These are phyloP conservation scores for Naematelia encephala DNA, from an alignment of 768 basidiomycete genomes.

Conservation along the genomic window DNA sequence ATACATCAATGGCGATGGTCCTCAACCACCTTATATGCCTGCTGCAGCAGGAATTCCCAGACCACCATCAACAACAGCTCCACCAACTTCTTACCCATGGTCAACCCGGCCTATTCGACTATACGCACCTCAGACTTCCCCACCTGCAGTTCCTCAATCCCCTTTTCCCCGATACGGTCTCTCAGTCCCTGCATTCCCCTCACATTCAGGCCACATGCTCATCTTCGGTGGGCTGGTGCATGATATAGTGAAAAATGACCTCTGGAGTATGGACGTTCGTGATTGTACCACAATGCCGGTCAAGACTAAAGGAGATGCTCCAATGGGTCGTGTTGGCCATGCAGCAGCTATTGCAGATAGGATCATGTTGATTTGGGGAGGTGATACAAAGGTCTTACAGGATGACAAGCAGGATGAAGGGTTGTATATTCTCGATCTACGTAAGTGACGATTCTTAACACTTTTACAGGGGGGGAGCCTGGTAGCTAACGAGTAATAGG, in stretches of 20 bases:
- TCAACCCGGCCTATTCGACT: slow-evolving; percentile 31
- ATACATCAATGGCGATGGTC: not conserved
- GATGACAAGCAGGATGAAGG: slow-evolving; percentile 84
- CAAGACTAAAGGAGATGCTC: slow-evolving; percentile 83
- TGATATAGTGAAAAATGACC: slow-evolving; percentile 83
- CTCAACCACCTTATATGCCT: not conserved
- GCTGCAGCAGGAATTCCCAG: not conserved
- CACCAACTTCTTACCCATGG: slow-evolving; percentile 39
- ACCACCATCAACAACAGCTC: slow-evolving; percentile 9
- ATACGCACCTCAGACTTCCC: slow-evolving; percentile 19
- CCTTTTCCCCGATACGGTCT: slow-evolving; percentile 98
- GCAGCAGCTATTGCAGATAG: slow-evolving; percentile 92
- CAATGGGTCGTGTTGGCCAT: slow-evolving; percentile 90
- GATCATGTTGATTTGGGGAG: slow-evolving; percentile 96
- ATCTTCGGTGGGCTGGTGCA: slow-evolving; percentile 95
- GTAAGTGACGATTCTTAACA: slow-evolving; percentile 56
- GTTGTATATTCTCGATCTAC: slow-evolving; percentile 87
- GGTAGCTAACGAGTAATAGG: slow-evolving; percentile 55
- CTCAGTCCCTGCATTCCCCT: slow-evolving; percentile 64
- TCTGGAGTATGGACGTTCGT: slow-evolving; percentile 81
- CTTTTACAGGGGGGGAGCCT: not conserved
- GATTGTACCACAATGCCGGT: slow-evolving; percentile 75
- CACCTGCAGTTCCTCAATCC: slow-evolving; percentile 59
- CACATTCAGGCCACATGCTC: slow-evolving; percentile 73
- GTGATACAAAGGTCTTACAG: slow-evolving; percentile 77